phyloP scores from a whole-genome alignment of 495 filamentous ascomycete genomes.

The Ramalina intermedia region DNA sequence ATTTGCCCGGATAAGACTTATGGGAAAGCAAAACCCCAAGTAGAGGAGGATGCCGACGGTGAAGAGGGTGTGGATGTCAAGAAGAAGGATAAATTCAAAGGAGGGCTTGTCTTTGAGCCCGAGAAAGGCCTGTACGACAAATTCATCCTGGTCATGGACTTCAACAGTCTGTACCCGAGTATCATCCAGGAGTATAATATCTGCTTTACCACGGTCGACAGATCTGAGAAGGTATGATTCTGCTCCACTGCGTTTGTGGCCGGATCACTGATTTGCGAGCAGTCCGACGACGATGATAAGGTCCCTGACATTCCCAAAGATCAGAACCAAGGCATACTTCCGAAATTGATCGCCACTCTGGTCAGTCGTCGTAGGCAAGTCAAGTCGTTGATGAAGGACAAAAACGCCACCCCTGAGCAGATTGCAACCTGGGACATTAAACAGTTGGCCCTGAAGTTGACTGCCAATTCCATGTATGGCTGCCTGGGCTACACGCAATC shows the following conservation, averaged over 20 bases:
- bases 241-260: background rate
- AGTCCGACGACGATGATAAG: slow-evolving; percentile 64
- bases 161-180: slow-evolving; percentile 96
- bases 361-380: slow-evolving; percentile 79
- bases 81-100: slow-evolving; percentile 99
- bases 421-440: slow-evolving; percentile 96
- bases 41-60: slow-evolving; percentile 55
- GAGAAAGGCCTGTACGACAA: slow-evolving; percentile 95
- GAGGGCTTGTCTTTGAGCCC: slow-evolving; percentile 93
- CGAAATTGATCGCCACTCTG: slow-evolving; percentile 76
- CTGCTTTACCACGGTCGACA: slow-evolving; percentile 93
- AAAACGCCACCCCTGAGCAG: slow-evolving; percentile 69
- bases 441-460: slow-evolving; percentile 89
- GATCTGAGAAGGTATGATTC: slow-evolving; percentile 41
- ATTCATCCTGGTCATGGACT: slow-evolving; percentile 97
- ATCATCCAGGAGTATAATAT: slow-evolving; percentile 99
- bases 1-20: slow-evolving; percentile 88
- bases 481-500: slow-evolving; percentile 93
- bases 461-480: slow-evolving; percentile 98
- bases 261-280: background rate
- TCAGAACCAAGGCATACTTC: slow-evolving; percentile 67
- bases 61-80: slow-evolving; percentile 57
- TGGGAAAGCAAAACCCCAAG: slow-evolving; percentile 53
- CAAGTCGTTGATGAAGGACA: slow-evolving; percentile 93
- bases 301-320: slow-evolving; percentile 61